Conservation (phyloP, 768 basidiomycete genomes). For the Trametes maxima region DNA sequence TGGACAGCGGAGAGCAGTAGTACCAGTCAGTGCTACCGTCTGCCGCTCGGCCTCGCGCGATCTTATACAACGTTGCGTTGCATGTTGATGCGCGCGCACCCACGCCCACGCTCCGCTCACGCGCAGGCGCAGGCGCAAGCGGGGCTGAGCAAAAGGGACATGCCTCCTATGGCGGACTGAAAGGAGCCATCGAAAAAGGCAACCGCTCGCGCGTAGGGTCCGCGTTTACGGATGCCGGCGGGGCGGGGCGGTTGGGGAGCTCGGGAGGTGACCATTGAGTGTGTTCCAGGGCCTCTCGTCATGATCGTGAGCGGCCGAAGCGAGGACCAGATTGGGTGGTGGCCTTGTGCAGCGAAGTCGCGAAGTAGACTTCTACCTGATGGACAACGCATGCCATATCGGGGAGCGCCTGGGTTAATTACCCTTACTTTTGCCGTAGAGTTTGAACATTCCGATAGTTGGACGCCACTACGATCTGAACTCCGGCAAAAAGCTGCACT, state of each 20-base stretch:
- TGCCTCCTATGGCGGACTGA: conserved; percentile 7
- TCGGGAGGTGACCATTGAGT: conserved; percentile 1
- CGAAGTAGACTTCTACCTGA: conserved; percentile 4
- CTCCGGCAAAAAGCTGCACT: no score
- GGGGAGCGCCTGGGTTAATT: not conserved
- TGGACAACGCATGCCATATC: conserved; percentile 6
- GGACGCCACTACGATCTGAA: no score
- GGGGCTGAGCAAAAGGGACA: not conserved
- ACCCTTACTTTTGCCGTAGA: not conserved
- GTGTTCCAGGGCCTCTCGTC: no score
- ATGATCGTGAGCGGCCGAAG: not conserved
- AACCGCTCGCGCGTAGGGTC: conserved; percentile 1
- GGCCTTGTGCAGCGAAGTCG: conserved; percentile 9
- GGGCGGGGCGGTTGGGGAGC: not conserved
- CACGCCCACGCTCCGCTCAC: not conserved
- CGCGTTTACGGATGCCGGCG: not conserved
- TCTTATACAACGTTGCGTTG: conserved; percentile 12
- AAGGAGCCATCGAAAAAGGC: conserved; percentile 8
- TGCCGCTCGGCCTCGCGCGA: not conserved
- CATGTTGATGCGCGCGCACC: not conserved
- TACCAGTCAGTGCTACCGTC: not conserved
- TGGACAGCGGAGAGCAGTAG: not conserved
- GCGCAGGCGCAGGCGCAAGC: not conserved
- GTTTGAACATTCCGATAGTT: no score
- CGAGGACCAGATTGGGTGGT: not conserved